Evolutionary conservation across 805 yeast species (phyloP), one percentile per base, ranked within the genome.

Genomic region (Zygoascus tannicola): DNA sequence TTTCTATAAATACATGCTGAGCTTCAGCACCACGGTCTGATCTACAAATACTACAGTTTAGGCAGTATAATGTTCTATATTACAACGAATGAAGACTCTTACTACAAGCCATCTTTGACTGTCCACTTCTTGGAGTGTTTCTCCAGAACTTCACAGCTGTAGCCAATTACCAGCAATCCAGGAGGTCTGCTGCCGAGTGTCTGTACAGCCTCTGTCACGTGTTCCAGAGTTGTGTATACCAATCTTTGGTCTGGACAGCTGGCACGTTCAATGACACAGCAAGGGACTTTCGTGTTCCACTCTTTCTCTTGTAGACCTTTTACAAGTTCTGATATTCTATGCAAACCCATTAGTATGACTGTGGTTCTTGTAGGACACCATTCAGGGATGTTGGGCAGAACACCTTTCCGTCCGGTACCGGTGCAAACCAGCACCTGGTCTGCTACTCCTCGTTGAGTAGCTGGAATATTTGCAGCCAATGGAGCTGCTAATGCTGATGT

Each of bases 361-460:
- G 94, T 81, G 0, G 97, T 90, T 53, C 97, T 69, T 3, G 81
- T 65, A 38, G 65, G 58, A 4, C 78, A 82, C 62, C 72, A 88
- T 40, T 76, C 81, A 1, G 97, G 97, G 14, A 85, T 64, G 40
- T 69, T 69, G 1, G 95, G 96, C 40, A 85, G 60, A 3, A 78
- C 80, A 4, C 97, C 97, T 30, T 81, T 77, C 44, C 92, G 76
- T 1, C 96, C 97, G 0, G 95, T 87, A 2, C 97, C 97, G 0
- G 97, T 90, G 62, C 96, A 86, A 20, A 90, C 78, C 44, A 90
- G 71, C 3, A 90, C 86, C 64, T 90, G 97, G 61, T 88, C 97
- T 2, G 95, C 84, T 1, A 85, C 85, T 35, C 82, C 92, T 49
- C 97, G 69, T 57, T 88, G 96, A 0, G 97, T 90, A 4, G 94